Evolutionary conservation across 2,329 filamentous ascomycete genomes (phyloP), one percentile per base, ranked within the genome.

Genomic region (Ophiostoma fasciatum): DNA sequence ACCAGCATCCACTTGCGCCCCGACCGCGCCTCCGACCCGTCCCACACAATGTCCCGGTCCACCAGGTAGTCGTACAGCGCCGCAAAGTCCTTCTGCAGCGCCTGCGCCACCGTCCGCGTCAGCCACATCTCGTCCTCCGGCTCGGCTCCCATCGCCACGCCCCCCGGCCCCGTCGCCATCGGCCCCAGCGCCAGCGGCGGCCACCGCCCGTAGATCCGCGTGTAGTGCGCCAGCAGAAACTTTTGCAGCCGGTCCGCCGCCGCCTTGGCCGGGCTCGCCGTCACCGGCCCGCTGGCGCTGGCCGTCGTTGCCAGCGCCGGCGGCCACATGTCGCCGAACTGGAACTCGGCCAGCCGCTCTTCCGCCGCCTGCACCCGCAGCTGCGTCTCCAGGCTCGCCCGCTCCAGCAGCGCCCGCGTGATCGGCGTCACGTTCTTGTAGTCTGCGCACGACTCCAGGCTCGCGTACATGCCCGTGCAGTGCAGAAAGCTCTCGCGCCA

Each of bases 41-140:
- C 74, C 74, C 77, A 82, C 1, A 67, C 51, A 5, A 80, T 65
- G 31, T 79, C 71, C 5, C 74, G 66, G 50, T 82, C 70, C 13
- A 82, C 76, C 1, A 82, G 58, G 42, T 78, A 80, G 47, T 82
- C 76, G 46, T 82, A 82, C 2, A 82, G 56, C 0, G 72, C 69
- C 3, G 73, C 71, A 46, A 82, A 81, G 44, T 82, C 78, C 22
- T 59, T 61, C 44, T 78, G 73, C n/a, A 82, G 51, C 3, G 59
- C 60, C 31, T 65, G 61, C 1, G 64, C 64, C 14, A 79, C 51
- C 4, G 61, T 64, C 28, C 77, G 62, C 5, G 68, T 76, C 11
- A 82, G 59, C 76, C 76, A 81, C 27, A 61, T 60, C 9, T 67
- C 63, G 22, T 65, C 60, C 1, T 58, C 55, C 26, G 45, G 35